Conservation (phyloP, 768 basidiomycete genomes). For the Sarcomyxa edulis region DNA sequence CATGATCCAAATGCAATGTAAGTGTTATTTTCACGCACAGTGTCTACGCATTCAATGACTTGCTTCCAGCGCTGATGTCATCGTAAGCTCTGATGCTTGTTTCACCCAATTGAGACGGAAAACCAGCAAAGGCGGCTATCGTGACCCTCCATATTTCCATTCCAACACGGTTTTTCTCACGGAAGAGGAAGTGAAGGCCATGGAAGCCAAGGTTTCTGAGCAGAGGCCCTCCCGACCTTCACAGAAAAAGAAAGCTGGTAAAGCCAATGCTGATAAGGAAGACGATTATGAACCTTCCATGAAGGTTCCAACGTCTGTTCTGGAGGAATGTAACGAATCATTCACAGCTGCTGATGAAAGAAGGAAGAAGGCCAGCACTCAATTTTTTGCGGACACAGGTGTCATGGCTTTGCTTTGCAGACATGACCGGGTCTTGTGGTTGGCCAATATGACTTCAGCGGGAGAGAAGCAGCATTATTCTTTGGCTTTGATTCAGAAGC, state of each 20-base stretch:
- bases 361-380: slow-evolving; percentile 13
- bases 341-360: slow-evolving; percentile 19
- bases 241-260: neutral
- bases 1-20: neutral
- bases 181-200: slow-evolving; percentile 2
- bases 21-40: neutral
- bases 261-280: neutral
- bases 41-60: too few relatives aligned
- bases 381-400: slow-evolving; percentile 20
- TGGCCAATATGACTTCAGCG: slow-evolving; percentile 27
- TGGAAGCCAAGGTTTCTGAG: slow-evolving; percentile 9
- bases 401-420: slow-evolving; percentile 28
- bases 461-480: slow-evolving; percentile 28
- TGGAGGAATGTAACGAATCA: slow-evolving; percentile 11
- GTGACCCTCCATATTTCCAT: neutral
- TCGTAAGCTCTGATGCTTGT: slow-evolving; percentile 27
- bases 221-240: neutral
- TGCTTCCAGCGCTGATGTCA: slow-evolving; percentile 14
- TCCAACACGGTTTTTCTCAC: slow-evolving; percentile 3
- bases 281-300: slow-evolving; percentile 6
- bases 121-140: neutral
- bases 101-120: slow-evolving; percentile 26
- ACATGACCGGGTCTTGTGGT: slow-evolving; percentile 23
- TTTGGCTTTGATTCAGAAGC: slow-evolving; percentile 19
- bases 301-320: slow-evolving; percentile 9